A percentile compares a stretch with the other conserved stretches of the same genome.
Conservation (phyloP, 2,329 filamentous ascomycete species). For the Cryoendolithus antarcticus region DNA sequence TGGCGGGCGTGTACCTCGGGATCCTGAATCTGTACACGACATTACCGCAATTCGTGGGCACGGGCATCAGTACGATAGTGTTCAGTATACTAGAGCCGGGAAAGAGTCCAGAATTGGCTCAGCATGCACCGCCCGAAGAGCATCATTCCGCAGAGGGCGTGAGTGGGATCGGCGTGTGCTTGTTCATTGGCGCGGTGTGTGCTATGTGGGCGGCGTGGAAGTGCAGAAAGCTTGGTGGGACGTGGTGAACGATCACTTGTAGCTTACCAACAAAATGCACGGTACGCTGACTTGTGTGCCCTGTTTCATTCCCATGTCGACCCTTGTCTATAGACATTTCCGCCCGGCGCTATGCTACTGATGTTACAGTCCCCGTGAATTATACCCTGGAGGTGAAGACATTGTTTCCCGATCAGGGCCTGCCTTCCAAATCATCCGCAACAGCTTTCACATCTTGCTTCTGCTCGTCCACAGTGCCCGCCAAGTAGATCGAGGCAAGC, state of each 20-base stretch:
- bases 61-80: conserved; percentile 83
- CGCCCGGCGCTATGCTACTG: no score
- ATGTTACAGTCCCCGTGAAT: no score
- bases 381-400: no score
- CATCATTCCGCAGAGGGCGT: conserved; percentile 54
- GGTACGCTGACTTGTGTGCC: no score
- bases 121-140: conserved; percentile 46
- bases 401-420: no score
- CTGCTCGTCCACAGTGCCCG: conserved; percentile 5
- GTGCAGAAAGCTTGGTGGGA: conserved; percentile 3
- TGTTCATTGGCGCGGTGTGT: conserved; percentile 73
- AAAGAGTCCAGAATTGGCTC: conserved; percentile 60
- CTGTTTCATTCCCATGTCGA: no score
- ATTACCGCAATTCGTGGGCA: conserved; percentile 85
- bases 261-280: no score
- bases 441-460: conserved; percentile 1
- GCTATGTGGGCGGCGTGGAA: conserved; percentile 43
- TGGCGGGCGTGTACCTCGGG: conserved; percentile 88
- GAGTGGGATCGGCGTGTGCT: conserved; percentile 82
- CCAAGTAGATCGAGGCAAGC: conserved; percentile 24
- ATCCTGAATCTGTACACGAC: conserved; percentile 96
- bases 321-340: no score
- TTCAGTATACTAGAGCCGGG: conserved; percentile 83
- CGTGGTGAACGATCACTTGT: no score
- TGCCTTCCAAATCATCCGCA: not conserved